Conservation (phyloP, 176 grass and related monocot genomes). For the Cymbopogon citratus region DNA sequence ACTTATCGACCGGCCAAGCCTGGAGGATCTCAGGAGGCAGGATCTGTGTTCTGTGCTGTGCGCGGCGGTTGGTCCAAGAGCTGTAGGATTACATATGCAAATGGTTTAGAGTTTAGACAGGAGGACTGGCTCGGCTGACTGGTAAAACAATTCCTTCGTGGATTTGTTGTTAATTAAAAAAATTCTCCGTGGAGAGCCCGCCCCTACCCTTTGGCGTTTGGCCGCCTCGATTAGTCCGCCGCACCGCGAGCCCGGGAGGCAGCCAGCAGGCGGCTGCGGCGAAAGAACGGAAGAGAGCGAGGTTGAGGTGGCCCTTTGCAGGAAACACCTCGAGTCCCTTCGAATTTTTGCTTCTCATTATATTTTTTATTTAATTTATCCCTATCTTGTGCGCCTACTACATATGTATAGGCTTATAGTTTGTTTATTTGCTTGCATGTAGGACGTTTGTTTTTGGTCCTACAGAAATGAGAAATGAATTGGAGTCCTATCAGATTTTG, state of each 20-base stretch:
- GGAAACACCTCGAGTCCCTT: not conserved
- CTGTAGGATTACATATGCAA: not conserved
- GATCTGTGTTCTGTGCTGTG: not conserved
- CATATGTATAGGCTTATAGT: too few relatives aligned
- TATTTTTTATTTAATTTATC: not conserved
- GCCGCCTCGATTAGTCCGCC: constrained; percentile 41
- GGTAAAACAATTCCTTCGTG: not conserved
- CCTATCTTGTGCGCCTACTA: too few relatives aligned
- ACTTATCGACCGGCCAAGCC: constrained; percentile 14
- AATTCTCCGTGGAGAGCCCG: not conserved
- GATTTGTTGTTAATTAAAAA: too few relatives aligned
- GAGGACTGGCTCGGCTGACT: too few relatives aligned
- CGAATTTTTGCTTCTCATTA: not conserved
- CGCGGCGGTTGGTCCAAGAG: not conserved
- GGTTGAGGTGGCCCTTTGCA: not conserved
- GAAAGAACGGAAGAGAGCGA: not conserved
- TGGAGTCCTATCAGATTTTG: too few relatives aligned
- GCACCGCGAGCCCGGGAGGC: not conserved
- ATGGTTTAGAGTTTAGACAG: too few relatives aligned
- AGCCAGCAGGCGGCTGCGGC: not conserved
- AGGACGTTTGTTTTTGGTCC: too few relatives aligned
- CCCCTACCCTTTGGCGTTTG: constrained; percentile 6
- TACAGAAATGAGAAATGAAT: too few relatives aligned
- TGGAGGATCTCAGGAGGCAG: not conserved
- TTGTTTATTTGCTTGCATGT: too few relatives aligned